Evolutionary conservation across 2,329 filamentous ascomycete genomes (phyloP).

Genomic region (Elsinoe batatas): DNA sequence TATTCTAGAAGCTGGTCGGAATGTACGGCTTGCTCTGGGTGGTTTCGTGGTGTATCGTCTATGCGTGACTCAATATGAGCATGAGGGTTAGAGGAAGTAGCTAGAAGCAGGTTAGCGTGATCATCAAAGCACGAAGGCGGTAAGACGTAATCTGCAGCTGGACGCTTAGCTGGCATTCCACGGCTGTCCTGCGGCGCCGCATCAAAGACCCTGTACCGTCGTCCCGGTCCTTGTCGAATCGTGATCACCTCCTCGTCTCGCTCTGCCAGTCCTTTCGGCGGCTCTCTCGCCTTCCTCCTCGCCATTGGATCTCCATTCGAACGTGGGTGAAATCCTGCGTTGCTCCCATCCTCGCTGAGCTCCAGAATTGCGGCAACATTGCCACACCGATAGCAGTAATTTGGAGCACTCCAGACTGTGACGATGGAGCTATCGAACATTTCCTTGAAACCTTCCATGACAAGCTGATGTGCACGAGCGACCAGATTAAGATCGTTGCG

Average conservation of each 20-base stretch:
- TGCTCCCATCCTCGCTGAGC: constrained; percentile 67
- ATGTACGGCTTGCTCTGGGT: neutral
- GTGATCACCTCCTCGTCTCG: constrained; percentile 19
- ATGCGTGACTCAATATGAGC: neutral
- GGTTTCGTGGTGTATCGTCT: neutral
- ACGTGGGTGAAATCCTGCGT: constrained; percentile 37
- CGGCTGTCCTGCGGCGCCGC: constrained; percentile 90
- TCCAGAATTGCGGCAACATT: constrained; percentile 82
- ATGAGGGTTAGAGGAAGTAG: constrained; percentile 5
- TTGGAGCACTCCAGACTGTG: constrained; percentile 93
- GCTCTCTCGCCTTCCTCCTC: constrained; percentile 28
- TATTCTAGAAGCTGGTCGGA: constrained; percentile 6
- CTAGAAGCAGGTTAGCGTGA: neutral
- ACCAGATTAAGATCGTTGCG: constrained; percentile 86
- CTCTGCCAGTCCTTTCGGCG: constrained; percentile 34
- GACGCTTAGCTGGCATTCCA: constrained; percentile 98
- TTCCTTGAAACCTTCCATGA: constrained; percentile 99
- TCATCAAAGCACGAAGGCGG: neutral
- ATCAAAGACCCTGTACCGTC: constrained; percentile 90
- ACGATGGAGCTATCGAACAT: constrained; percentile 97
- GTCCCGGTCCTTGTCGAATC: constrained; percentile 57
- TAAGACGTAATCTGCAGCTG: constrained; percentile 69
- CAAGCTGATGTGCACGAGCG: constrained; percentile 87
- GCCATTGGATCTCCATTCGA: constrained; percentile 60
- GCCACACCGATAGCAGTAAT: constrained; percentile 47